Percentiles rank a stretch among this genome's conserved stretches.
Conservation (phyloP, 805 yeast species). For the Sungouiella blattae region DNA sequence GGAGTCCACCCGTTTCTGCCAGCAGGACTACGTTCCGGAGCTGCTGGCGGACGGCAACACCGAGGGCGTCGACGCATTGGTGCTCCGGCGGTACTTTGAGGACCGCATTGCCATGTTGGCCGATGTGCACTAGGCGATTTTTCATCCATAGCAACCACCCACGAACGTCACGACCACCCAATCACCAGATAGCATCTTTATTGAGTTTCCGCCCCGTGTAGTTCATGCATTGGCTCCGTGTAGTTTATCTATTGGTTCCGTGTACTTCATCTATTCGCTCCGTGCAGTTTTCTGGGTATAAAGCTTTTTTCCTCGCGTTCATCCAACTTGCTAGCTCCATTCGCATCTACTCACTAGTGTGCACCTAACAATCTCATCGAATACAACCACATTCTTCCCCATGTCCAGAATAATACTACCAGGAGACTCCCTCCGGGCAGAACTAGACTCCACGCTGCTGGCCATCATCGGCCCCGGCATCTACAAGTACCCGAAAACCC, state of each 20-base stretch:
- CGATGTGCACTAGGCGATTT: too few species aligned
- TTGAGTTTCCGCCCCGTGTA: too few species aligned
- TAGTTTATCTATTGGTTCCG: too few species aligned
- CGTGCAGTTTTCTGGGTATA: too few species aligned
- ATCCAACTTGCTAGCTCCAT: too few species aligned
- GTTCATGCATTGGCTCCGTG: too few species aligned
- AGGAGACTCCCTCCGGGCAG: conserved; percentile 13
- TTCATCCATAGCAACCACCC: too few species aligned
- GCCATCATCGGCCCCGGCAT: conserved; percentile 19
- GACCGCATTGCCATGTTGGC: conserved; percentile 9
- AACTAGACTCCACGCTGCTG: conserved; percentile 5
- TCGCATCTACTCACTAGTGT: too few species aligned
- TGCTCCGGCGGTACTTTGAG: conserved; percentile 12
- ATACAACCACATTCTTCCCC: not conserved
- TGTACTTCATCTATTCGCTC: too few species aligned
- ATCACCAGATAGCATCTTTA: too few species aligned
- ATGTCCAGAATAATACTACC: conserved; percentile 14
- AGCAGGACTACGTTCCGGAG: not conserved
- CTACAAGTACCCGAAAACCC: conserved; percentile 15
- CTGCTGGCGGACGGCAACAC: conserved; percentile 1
- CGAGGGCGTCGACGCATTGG: conserved; percentile 8
- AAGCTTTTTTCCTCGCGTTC: too few species aligned
- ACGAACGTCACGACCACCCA: too few species aligned
- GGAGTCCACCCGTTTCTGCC: not conserved
- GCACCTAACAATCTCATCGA: not conserved